Conservation (phyloP, 129 eudicot species). For the Deinandra increscens region DNA sequence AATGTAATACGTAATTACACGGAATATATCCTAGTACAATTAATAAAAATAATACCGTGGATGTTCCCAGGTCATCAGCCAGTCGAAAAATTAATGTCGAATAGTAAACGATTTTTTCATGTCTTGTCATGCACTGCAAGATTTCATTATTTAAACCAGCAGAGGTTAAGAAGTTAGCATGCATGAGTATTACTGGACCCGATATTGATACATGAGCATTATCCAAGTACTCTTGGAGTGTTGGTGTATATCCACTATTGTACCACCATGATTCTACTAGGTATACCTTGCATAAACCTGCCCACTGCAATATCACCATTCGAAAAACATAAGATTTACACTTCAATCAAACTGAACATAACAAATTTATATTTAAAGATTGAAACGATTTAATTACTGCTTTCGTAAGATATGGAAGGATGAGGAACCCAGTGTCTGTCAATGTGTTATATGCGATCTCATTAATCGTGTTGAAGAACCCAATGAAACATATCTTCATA, state of each 20-base stretch:
- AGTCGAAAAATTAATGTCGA: constrained; percentile 29
- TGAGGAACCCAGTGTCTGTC: too few relatives aligned
- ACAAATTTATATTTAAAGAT: too few relatives aligned
- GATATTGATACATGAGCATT: constrained; percentile 25
- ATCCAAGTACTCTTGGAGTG: constrained; percentile 31
- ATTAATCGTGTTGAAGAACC: too few relatives aligned
- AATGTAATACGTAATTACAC: too few relatives aligned
- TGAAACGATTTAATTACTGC: too few relatives aligned
- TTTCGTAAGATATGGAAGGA: too few relatives aligned
- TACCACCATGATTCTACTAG: constrained; percentile 35
- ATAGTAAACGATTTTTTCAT: neutral
- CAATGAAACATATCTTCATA: too few relatives aligned
- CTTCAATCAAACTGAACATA: too few relatives aligned
- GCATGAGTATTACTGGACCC: constrained; percentile 6
- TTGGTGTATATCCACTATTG: constrained; percentile 21
- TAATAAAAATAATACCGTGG: constrained; percentile 31
- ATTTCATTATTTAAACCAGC: neutral
- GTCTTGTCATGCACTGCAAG: neutral
- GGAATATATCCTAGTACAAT: too few relatives aligned
- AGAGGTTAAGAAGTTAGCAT: neutral
- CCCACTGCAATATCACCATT: constrained; percentile 26
- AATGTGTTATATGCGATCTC: too few relatives aligned
- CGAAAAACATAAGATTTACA: neutral
- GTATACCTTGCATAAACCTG: constrained; percentile 30
- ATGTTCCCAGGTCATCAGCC: constrained; percentile 36